Percentiles rank a stretch among this genome's conserved stretches.
Evolutionary conservation across 2,329 filamentous ascomycete genomes (phyloP).

Genomic region (Penicillium polonicum): DNA sequence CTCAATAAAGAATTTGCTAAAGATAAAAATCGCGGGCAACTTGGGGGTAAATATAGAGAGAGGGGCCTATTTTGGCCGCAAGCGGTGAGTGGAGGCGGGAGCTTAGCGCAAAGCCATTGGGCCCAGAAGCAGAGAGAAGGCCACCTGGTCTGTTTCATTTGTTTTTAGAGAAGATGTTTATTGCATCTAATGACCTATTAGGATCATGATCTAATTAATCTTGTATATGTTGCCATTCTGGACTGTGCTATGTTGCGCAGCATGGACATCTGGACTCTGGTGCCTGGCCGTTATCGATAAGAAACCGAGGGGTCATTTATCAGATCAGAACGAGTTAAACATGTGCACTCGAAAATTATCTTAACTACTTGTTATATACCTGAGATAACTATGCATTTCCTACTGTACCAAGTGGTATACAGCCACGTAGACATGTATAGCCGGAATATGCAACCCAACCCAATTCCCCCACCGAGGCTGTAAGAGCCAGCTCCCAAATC

Average conservation of each 20-base stretch:
- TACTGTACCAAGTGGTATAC: background rate
- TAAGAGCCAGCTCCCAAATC: background rate
- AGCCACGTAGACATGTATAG: background rate
- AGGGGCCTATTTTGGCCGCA: conserved; percentile 28
- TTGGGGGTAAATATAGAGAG: conserved; percentile 19
- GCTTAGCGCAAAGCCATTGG: conserved; percentile 12
- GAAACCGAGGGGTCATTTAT: conserved; percentile 3
- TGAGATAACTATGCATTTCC: background rate
- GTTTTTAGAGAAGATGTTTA: background rate
- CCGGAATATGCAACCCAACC: background rate
- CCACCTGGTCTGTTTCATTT: conserved; percentile 8
- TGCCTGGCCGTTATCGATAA: conserved; percentile 33
- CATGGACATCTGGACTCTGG: background rate
- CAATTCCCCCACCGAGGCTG: background rate
- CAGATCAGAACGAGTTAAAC: background rate
- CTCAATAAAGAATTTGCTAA: conserved; percentile 8
- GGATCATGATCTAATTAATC: background rate
- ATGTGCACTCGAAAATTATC: background rate
- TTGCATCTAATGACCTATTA: background rate
- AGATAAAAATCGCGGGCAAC: conserved; percentile 7
- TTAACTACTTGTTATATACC: background rate
- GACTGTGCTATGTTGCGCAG: background rate
- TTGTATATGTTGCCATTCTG: background rate
- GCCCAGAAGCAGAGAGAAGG: conserved; percentile 12
- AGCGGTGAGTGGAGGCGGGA: conserved; percentile 28